Evolutionary conservation across 306 rosid species (phyloP), one percentile per base, ranked within the genome.

Genomic region (Canavalia ensiformis): DNA sequence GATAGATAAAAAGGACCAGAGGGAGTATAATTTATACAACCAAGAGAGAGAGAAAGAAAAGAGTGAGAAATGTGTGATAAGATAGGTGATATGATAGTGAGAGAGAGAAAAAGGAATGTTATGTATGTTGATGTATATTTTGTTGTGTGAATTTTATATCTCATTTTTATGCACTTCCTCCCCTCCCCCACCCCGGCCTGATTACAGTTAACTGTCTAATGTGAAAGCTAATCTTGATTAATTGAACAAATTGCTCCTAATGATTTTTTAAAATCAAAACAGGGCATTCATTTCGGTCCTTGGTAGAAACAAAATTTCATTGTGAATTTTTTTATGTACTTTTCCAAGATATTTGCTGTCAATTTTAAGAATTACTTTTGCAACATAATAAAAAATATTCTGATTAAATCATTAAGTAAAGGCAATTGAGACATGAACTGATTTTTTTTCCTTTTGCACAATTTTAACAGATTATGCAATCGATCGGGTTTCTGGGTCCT

Each of bases 401-500:
- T 50, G 50, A 25, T 80, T 44, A 68, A 59, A n/a, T 30, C 11
- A 37, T 13, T 8, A 6, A 41, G 50, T 35, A n/a, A 75, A 4
- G 51, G 56, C 63, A 50, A 25, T 70, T 42, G 59, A 30, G 33
- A 72, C 37, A 50, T 52, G 37, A 8, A 44, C 30, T 75, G n/a
- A 31, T 52, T 56, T 44, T 4, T 59, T 54, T 68, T 72, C 64
- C 60, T 9, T 74, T 75, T 68, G 57, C 52, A 50, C 1, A 67
- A 74, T 72, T 82, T 91, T 75, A 60, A 81, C 95, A 92, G 97
- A 91, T 94, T 88, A 92, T 92, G 98, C 98, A 94, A 83, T 90
- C 98, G 18, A 88, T 92, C 45, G 98, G 97, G 33, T 94, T 94
- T 90, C 83, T 96, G 44, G 98, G 98, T 77, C 98, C 99, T 5